Conservation (phyloP, 2,329 filamentous ascomycete genomes). For the Ramularia collo-cygni region DNA sequence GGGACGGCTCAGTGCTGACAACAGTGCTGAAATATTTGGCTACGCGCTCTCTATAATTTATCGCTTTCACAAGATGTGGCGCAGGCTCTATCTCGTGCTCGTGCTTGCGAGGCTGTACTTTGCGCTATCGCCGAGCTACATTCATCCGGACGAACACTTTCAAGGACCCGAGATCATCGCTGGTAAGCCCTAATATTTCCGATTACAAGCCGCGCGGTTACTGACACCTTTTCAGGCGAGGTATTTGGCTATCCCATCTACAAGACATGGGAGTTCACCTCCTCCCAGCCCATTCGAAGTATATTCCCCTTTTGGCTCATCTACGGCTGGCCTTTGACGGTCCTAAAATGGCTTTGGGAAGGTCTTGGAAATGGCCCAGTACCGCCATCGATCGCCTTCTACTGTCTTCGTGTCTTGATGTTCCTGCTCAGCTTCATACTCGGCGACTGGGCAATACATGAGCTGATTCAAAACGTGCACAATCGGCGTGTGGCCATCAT, state of each 20-base stretch:
- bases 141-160: conserved; percentile 98
- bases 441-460: conserved; percentile 95
- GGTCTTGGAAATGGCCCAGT: conserved; percentile 74
- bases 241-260: conserved; percentile 88
- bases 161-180: conserved; percentile 96
- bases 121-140: conserved; percentile 87
- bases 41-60: no score
- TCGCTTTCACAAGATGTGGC: conserved; percentile 61
- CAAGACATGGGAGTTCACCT: conserved; percentile 93
- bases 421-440: conserved; percentile 92
- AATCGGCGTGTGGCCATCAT: conserved; percentile 67
- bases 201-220: no score
- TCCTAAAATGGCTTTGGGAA: conserved; percentile 87
- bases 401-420: conserved; percentile 82
- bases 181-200: conserved; percentile 50
- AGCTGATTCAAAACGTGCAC: conserved; percentile 71
- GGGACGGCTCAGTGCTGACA: no score
- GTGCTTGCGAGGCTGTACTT: conserved; percentile 87
- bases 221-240: conserved; percentile 54
- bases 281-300: conserved; percentile 80
- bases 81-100: conserved; percentile 72
- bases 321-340: conserved; percentile 88
- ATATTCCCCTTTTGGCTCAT: conserved; percentile 94
- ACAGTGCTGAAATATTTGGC: no score
- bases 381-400: conserved; percentile 81